phyloP scores from a whole-genome alignment of 2,329 filamentous ascomycete genomes.

The Metarhizium rileyi region DNA sequence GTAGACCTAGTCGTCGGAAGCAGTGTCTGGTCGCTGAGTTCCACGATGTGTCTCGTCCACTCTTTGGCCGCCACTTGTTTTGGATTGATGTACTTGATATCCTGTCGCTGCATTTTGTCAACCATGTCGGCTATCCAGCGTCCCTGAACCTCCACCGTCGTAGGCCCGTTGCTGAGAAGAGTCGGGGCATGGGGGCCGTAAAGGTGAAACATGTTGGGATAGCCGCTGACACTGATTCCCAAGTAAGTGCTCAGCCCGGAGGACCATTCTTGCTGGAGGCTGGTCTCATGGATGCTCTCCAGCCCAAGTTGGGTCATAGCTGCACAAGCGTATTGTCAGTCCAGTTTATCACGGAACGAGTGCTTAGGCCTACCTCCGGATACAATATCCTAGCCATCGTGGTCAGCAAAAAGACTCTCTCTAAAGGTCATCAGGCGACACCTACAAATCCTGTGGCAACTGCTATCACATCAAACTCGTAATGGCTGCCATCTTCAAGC shows the following conservation, averaged over 20 bases:
- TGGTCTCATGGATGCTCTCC: constrained; percentile 26
- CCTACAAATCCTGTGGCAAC: constrained; percentile 37
- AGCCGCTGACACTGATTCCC: constrained; percentile 32
- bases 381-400: constrained; percentile 17
- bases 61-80: constrained; percentile 31
- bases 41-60: constrained; percentile 41
- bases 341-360: neutral
- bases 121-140: constrained; percentile 45
- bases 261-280: constrained; percentile 33
- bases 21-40: constrained; percentile 34
- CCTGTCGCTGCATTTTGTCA: constrained; percentile 31
- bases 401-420: neutral
- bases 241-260: constrained; percentile 33
- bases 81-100: constrained; percentile 41
- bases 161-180: constrained; percentile 45
- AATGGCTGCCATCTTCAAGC: constrained; percentile 28
- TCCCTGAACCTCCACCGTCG: constrained; percentile 44
- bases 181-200: constrained; percentile 50
- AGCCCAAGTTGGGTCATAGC: constrained; percentile 37
- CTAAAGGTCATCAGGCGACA: constrained; percentile 2
- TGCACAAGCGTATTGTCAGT: neutral
- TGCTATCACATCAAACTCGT: constrained; percentile 34
- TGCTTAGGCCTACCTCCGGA: constrained; percentile 22
- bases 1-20: constrained; percentile 40
- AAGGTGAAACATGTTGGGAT: constrained; percentile 41